A percentile compares a stretch with the other conserved stretches of the same genome.
phyloP scores from a whole-genome alignment of 2,329 filamentous ascomycete genomes.

The Pseudogymnoascus sp. region DNA sequence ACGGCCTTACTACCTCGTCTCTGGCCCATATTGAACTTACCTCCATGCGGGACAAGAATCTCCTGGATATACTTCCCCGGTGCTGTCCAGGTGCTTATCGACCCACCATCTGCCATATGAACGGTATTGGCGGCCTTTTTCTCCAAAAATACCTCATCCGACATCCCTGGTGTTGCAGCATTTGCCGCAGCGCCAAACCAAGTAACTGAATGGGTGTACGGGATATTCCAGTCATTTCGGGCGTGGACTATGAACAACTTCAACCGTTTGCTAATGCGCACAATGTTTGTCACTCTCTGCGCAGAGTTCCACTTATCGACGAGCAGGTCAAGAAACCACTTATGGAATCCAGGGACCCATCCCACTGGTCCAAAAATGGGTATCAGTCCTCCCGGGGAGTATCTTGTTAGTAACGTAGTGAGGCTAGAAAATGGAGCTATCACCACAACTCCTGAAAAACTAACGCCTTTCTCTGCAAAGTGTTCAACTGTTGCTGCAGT shows the following conservation, averaged over 20 bases:
- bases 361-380: conserved; percentile 72
- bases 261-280: conserved; percentile 45
- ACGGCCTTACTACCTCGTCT: not conserved
- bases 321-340: conserved; percentile 53
- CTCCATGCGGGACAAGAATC: conserved; percentile 27
- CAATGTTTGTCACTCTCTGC: conserved; percentile 53
- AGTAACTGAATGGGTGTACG: conserved; percentile 59
- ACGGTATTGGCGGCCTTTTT: conserved; percentile 27
- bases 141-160: conserved; percentile 20
- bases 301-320: conserved; percentile 77
- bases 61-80: conserved; percentile 26
- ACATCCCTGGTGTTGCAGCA: conserved; percentile 35
- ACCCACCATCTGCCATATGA: conserved; percentile 28
- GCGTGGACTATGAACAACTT: conserved; percentile 72
- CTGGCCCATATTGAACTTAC: conserved; percentile 20
- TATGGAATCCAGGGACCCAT: conserved; percentile 55
- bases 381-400: conserved; percentile 69
- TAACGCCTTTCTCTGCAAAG: conserved; percentile 51
- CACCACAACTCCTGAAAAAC: conserved; percentile 74
- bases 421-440: conserved; percentile 73
- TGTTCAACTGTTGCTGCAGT: conserved; percentile 65
- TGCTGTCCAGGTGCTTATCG: conserved; percentile 28
- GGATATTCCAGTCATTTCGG: conserved; percentile 73
- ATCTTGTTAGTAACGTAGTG: conserved; percentile 62
- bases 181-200: conserved; percentile 54